Evolutionary conservation across 345 rosid genomes (phyloP).

Genomic region (Moricandia arvensis): DNA sequence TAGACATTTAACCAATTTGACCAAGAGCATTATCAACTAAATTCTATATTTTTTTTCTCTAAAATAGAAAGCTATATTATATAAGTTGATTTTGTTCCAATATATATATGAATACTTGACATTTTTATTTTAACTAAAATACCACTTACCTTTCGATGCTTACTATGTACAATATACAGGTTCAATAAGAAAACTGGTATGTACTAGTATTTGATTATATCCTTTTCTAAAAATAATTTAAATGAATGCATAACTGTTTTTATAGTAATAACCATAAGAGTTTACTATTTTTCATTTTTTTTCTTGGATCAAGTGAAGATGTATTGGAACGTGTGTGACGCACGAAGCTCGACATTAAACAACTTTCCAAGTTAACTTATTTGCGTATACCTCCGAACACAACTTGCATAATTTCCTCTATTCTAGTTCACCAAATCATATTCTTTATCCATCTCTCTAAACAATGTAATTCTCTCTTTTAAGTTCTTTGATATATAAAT

Average conservation of each 20-base stretch:
- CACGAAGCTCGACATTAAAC: conserved; percentile 17
- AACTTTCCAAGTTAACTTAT: conserved; percentile 29
- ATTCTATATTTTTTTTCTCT: too few species aligned
- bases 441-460: not conserved
- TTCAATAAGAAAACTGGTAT: not conserved
- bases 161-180: not conserved
- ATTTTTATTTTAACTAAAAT: not conserved
- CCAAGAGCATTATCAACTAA: too few species aligned
- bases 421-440: not conserved
- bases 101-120: not conserved
- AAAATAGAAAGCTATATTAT: too few species aligned
- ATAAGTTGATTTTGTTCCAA: too few species aligned
- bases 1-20: too few species aligned
- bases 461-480: too few species aligned
- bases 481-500: too few species aligned
- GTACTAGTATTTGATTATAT: not conserved
- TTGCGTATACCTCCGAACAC: not conserved
- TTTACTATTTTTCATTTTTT: not conserved
- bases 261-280: not conserved
- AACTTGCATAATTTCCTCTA: conserved; percentile 4
- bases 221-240: not conserved
- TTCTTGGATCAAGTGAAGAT: conserved; percentile 33
- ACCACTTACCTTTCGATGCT: not conserved
- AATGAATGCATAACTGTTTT: not conserved
- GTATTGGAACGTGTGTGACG: conserved; percentile 27